phyloP scores from a whole-genome alignment of 768 basidiomycete genomes.

The Sarcodon sp. region DNA sequence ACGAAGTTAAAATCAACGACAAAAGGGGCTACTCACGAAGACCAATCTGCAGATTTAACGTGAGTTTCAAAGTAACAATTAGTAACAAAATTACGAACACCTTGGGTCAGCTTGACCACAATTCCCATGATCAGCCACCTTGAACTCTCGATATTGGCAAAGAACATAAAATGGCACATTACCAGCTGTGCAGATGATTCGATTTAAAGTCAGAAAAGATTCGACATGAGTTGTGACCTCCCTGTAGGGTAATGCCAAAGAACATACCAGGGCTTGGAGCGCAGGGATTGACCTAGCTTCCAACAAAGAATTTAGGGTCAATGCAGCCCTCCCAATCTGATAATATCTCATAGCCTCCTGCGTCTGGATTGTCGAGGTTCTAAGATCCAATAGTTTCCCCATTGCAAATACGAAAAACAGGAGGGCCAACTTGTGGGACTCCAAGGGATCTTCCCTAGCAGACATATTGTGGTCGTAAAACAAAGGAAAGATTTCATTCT shows the following conservation, averaged over 20 bases:
- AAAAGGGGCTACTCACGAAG: slow-evolving; percentile 37
- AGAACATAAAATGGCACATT: slow-evolving; percentile 36
- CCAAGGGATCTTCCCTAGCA: slow-evolving; percentile 24
- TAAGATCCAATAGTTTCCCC: slow-evolving; percentile 49
- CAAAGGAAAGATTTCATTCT: slow-evolving; percentile 34
- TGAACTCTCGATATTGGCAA: slow-evolving; percentile 36
- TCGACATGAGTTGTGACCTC: slow-evolving; percentile 6
- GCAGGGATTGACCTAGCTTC: slow-evolving; percentile 51
- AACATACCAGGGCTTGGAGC: slow-evolving; percentile 51
- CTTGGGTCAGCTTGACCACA: slow-evolving; percentile 56
- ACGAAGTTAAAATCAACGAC: not conserved
- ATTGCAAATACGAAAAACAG: slow-evolving; percentile 54
- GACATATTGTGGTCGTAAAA: slow-evolving; percentile 33
- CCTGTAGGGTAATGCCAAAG: not conserved
- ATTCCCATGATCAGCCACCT: slow-evolving; percentile 64
- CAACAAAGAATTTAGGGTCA: slow-evolving; percentile 50
- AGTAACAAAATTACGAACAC: slow-evolving; percentile 26
- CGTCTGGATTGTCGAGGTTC: slow-evolving; percentile 34
- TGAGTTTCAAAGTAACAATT: slow-evolving; percentile 5
- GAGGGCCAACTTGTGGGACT: slow-evolving; percentile 43
- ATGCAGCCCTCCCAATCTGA: slow-evolving; percentile 43
- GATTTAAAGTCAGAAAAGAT: slow-evolving; percentile 15
- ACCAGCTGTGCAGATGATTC: slow-evolving; percentile 30
- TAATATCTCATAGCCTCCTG: slow-evolving; percentile 44
- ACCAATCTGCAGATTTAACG: slow-evolving; percentile 32